A percentile compares a stretch with the other conserved stretches of the same genome.
These are phyloP conservation scores for Phalaenopsis hybrid DNA, from an alignment of 116 monocot genomes.

Conservation along the genomic window DNA sequence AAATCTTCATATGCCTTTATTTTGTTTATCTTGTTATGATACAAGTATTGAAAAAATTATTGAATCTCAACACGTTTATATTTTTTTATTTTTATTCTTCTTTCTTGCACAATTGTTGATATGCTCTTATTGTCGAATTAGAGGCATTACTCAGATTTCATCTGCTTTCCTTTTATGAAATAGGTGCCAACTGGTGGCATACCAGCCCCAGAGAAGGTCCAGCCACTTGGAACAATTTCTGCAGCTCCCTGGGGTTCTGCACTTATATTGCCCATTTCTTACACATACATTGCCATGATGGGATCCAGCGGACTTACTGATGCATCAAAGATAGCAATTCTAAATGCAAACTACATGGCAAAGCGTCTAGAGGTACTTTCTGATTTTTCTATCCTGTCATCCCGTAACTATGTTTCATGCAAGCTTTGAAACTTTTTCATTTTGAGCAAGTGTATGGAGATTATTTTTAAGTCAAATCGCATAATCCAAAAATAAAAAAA, in stretches of 20 bases:
- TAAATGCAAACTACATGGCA: conserved; percentile 99
- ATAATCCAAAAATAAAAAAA: not conserved
- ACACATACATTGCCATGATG: conserved; percentile 99
- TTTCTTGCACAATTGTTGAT: not conserved
- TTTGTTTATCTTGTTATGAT: not conserved
- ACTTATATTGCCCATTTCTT: conserved; percentile 93
- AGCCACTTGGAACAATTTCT: conserved; percentile 89
- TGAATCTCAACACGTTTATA: not conserved
- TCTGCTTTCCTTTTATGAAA: not conserved
- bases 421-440: not conserved
- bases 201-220: conserved; percentile 61
- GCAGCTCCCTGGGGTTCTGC: conserved; percentile 99
- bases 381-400: not conserved
- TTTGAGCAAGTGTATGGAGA: not conserved
- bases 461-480: not conserved
- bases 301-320: conserved; percentile 96
- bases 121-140: not conserved
- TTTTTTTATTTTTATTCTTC: not conserved
- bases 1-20: too few species aligned
- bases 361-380: conserved; percentile 86
- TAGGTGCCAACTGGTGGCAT: conserved; percentile 90
- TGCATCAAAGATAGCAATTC: conserved; percentile 92
- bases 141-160: not conserved
- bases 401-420: not conserved
- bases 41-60: not conserved